Base-by-base conservation (phyloP, 2,329 filamentous ascomycete species). In the Penicillium sclerotiorum region DNA sequence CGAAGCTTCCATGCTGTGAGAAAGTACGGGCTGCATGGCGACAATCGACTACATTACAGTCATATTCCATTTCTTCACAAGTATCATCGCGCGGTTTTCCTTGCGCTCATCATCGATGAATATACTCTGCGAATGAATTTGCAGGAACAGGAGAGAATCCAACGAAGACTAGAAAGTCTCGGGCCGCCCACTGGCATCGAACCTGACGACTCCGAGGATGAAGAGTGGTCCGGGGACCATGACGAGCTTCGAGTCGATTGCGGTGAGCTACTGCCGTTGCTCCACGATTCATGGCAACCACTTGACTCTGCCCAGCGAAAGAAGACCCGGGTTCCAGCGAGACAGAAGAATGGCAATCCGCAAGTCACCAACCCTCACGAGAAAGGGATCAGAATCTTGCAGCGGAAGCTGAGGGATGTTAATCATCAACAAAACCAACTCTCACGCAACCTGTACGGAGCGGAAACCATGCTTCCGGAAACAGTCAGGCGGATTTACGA, bases 41-140 rank as follows among this genome's bases (percentile, higher is more conserved):
- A 46, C 22, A 46, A 46, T 20, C 33, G 44, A 38, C 33, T 46
- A 39, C 44, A 32, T 46, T 46, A 46, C 17, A 35, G 44, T 23
- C 15, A 46, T 18, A 46, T 46, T 13, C 44, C 33, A 32, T 46
- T 46, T 39, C 2, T 46, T 32, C 44, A 39, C 23, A 46, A 46
- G 18, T 46, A 46, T 36, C 20, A 46, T 17, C 44, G 44, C 8
- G 33, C n/a, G n/a, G 21, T 27, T 12, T 46, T 46, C 15, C 25
- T 46, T 32, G 33, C 12, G 13, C 22, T 46, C 30, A 15, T 46
- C 35, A 21, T 46, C 44, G 33, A 46, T 32, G 44, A 46, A 46
- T 46, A 46, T 23, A 46, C 20, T 12, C 32, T 46, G n/a, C 44
- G 44, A 38, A 38, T 46, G 15, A 46, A 46, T 13, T n/a, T 39